Evolutionary conservation across 192 early-diverging fungal genomes (phyloP).

Genomic region (Linnemannia elongata): DNA sequence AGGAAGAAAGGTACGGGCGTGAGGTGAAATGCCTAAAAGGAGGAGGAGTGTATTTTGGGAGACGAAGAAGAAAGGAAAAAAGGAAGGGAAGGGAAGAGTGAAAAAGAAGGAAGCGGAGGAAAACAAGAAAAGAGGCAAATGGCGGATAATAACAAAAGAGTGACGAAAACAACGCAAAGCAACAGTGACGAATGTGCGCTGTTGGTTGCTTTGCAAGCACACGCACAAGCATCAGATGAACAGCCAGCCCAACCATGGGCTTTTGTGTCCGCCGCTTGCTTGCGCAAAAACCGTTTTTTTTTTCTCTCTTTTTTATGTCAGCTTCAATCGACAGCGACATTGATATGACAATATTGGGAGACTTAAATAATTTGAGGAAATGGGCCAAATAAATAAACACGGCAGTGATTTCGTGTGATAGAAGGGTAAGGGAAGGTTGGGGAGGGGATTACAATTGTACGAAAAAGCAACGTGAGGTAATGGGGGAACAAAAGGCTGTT

Average conservation of each 20-base stretch:
- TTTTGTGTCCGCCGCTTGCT: slow-evolving; percentile 1
- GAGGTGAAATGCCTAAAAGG: not conserved
- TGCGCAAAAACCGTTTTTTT: not conserved
- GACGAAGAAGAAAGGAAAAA: not conserved
- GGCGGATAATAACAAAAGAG: not conserved
- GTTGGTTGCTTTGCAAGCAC: not conserved
- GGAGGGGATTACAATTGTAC: too few relatives aligned
- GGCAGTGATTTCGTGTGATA: not conserved
- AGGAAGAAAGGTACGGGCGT: not conserved
- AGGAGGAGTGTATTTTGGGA: not conserved
- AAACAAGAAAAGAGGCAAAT: not conserved
- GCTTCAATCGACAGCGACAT: not conserved
- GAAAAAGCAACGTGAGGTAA: too few relatives aligned
- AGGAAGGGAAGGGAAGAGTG: not conserved
- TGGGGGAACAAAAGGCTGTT: too few relatives aligned
- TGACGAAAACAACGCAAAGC: not conserved
- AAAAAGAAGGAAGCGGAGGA: not conserved
- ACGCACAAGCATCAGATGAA: not conserved
- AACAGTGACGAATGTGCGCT: not conserved
- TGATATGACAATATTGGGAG: not conserved
- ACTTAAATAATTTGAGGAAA: not conserved
- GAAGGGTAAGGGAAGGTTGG: too few relatives aligned
- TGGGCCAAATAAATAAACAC: not conserved
- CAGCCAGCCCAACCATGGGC: not conserved
- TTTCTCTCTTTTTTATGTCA: not conserved